These are phyloP conservation scores for Heliophila coronopifolia DNA, from an alignment of 441 rosid genomes.

Conservation along the genomic window DNA sequence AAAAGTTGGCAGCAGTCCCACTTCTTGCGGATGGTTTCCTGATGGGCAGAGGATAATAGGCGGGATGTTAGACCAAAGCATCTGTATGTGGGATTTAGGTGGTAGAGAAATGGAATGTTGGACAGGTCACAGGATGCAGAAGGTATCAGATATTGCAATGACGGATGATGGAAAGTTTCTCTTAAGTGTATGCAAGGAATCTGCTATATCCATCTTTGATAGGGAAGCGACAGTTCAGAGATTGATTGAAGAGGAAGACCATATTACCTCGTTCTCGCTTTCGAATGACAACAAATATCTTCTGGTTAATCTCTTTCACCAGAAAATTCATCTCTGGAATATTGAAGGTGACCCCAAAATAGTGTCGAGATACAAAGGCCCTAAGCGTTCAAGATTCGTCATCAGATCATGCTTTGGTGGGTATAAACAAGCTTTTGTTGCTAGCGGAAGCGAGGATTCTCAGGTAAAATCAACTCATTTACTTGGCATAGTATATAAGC, in stretches of 20 bases:
- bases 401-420: constrained; percentile 80
- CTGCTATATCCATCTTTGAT: constrained; percentile 46
- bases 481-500: not conserved
- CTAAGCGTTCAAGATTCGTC: constrained; percentile 52
- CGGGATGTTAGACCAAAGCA: constrained; percentile 53
- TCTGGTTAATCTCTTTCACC: constrained; percentile 54
- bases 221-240: constrained; percentile 44
- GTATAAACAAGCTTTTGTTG: constrained; percentile 49
- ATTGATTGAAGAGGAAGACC: constrained; percentile 49
- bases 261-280: constrained; percentile 57
- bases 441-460: constrained; percentile 78
- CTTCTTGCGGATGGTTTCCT: constrained; percentile 66
- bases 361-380: constrained; percentile 57
- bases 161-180: constrained; percentile 59
- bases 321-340: constrained; percentile 71
- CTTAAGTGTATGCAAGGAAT: constrained; percentile 49
- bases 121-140: constrained; percentile 59
- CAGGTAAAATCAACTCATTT: constrained; percentile 34
- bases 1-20: constrained; percentile 40
- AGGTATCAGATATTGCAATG: constrained; percentile 59
- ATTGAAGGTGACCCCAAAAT: constrained; percentile 48
- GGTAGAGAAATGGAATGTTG: constrained; percentile 60
- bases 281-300: constrained; percentile 54
- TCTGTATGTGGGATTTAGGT: constrained; percentile 60
- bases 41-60: constrained; percentile 47